Evolutionary conservation across 1,139 yeast species (phyloP).

Genomic region (Yamadazyma oceani): DNA sequence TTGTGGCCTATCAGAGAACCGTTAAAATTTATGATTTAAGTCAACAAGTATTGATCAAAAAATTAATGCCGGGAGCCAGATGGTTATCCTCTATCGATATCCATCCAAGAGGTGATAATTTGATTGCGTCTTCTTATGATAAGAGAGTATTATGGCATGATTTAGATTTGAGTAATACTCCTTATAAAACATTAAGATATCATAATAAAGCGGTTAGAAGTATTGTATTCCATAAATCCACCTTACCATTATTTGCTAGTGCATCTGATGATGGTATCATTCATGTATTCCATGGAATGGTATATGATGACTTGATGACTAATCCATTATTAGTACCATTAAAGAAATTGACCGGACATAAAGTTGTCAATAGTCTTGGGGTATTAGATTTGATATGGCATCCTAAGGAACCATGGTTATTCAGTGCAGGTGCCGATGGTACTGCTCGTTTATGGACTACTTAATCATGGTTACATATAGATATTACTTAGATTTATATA

Average conservation of each 20-base stretch:
- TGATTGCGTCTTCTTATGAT: conserved; percentile 89
- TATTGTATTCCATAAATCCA: conserved; percentile 81
- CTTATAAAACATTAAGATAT: conserved; percentile 92
- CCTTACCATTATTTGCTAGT: conserved; percentile 86
- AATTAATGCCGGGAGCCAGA: conserved; percentile 91
- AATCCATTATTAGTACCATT: conserved; percentile 95
- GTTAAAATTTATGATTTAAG: conserved; percentile 87
- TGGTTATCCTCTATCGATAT: conserved; percentile 91
- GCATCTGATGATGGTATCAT: conserved; percentile 96
- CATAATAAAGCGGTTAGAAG: conserved; percentile 94
- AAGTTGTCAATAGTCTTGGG: conserved; percentile 75
- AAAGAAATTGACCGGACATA: conserved; percentile 93
- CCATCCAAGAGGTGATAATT: conserved; percentile 95
- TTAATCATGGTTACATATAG: conserved; percentile 17
- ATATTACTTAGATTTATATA: conserved; percentile 9
- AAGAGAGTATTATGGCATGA: conserved; percentile 98
- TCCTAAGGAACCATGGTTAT: conserved; percentile 98
- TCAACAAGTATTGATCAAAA: conserved; percentile 79
- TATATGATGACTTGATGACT: conserved; percentile 93
- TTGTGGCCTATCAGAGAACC: conserved; percentile 92
- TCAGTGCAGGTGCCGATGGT: conserved; percentile 98
- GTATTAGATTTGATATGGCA: conserved; percentile 94
- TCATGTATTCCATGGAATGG: conserved; percentile 96
- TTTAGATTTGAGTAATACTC: conserved; percentile 82
- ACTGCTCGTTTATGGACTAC: conserved; percentile 97